phyloP scores from a whole-genome alignment of 139 green algal species.

The Ostreobium quekettii region DNA sequence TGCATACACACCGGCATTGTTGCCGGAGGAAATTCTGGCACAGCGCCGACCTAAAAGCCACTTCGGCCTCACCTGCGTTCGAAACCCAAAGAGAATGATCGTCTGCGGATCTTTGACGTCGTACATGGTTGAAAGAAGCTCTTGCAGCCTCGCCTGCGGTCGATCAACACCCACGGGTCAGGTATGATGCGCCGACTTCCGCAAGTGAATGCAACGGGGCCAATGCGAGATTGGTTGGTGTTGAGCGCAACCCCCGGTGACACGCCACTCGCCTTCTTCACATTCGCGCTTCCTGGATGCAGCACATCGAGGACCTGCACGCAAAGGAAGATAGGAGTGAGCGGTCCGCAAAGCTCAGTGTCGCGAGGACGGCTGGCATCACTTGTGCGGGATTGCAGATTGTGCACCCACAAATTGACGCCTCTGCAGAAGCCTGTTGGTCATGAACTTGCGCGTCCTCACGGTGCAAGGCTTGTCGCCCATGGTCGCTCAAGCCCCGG shows the following conservation, averaged over 20 bases:
- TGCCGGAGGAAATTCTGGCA: background rate
- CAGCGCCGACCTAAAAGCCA: background rate
- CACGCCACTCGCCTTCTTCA: slow-evolving; percentile 79
- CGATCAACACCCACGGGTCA: background rate
- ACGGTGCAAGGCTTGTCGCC: slow-evolving; percentile 86
- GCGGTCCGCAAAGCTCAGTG: background rate
- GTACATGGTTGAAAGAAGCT: slow-evolving; percentile 95
- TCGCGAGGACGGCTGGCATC: background rate
- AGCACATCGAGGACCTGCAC: slow-evolving; percentile 92
- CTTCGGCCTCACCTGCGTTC: slow-evolving; percentile 66
- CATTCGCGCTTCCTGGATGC: slow-evolving; percentile 89
- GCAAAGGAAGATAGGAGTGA: background rate
- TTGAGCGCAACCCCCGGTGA: slow-evolving; percentile 4
- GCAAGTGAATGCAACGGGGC: background rate
- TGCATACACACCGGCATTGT: background rate
- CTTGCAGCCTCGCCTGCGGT: slow-evolving; percentile 76
- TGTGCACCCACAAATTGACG: slow-evolving; percentile 83
- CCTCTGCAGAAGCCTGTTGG: slow-evolving; percentile 84
- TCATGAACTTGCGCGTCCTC: slow-evolving; percentile 95
- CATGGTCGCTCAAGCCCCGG: too few species aligned
- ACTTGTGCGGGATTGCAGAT: background rate
- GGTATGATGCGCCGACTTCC: too few species aligned
- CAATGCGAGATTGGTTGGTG: background rate
- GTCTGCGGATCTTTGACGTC: slow-evolving; percentile 77
- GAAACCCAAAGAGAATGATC: slow-evolving; percentile 95